These are phyloP conservation scores for Tricholoma sp. DNA, from an alignment of 768 basidiomycete species.

Conservation along the genomic window DNA sequence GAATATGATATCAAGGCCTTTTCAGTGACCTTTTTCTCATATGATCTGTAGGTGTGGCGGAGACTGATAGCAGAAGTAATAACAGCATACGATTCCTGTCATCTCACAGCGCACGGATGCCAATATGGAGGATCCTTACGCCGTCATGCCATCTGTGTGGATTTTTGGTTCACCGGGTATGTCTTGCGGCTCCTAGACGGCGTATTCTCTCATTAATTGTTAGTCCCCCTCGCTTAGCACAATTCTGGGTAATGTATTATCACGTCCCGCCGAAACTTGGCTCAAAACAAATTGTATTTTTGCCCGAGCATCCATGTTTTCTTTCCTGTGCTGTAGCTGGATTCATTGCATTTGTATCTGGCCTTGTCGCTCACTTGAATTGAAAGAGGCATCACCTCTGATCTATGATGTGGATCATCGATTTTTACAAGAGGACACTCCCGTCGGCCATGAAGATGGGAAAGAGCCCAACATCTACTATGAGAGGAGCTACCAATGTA, in stretches of 20 bases:
- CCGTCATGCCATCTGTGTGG: constrained; percentile 24
- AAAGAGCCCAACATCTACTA: not conserved
- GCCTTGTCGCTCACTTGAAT: constrained; percentile 15
- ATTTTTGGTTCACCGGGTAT: constrained; percentile 23
- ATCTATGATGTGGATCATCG: not conserved
- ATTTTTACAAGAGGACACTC: constrained; percentile 20
- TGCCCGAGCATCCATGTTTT: constrained; percentile 25
- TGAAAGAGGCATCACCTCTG: constrained; percentile 20
- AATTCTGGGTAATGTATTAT: constrained; percentile 25
- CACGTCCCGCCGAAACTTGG: constrained; percentile 18
- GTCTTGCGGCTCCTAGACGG: not conserved
- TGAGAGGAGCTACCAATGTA: not conserved
- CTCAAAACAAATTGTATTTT: not conserved
- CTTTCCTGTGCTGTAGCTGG: constrained; percentile 23
- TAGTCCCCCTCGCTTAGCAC: constrained; percentile 2
- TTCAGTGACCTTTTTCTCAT: constrained; percentile 24
- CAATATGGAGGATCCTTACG: constrained; percentile 23
- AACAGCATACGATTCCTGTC: too few relatives aligned
- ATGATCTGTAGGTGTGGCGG: constrained; percentile 6
- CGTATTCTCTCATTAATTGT: not conserved
- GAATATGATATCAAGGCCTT: constrained; percentile 23
- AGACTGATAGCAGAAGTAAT: constrained; percentile 14
- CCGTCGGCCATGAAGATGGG: constrained; percentile 21
- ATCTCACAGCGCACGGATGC: constrained; percentile 22
- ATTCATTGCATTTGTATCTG: constrained; percentile 8